Conservation (phyloP, 2,329 filamentous ascomycete species). For the Pseudonectria foliicola region DNA sequence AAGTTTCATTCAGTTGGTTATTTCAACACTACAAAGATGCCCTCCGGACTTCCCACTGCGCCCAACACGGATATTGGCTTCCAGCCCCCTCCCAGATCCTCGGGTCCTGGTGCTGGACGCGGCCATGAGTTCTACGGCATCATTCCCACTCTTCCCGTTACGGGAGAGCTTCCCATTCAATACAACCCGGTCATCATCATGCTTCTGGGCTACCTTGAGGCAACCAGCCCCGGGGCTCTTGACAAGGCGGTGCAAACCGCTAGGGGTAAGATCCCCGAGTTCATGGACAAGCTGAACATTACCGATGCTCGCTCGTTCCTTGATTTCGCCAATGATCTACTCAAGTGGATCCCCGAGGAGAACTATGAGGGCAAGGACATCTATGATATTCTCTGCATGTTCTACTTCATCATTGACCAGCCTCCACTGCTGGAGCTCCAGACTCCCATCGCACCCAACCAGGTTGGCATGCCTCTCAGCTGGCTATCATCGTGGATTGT, state of each 20-base stretch:
- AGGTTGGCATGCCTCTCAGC: slow-evolving; percentile 22
- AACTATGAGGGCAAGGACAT: slow-evolving; percentile 27
- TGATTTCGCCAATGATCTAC: slow-evolving; percentile 21
- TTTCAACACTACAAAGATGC: slow-evolving; percentile 3
- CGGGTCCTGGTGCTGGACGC: neutral
- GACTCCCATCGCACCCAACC: slow-evolving; percentile 22
- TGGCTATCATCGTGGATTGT: slow-evolving; percentile 32
- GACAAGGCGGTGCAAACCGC: slow-evolving; percentile 9
- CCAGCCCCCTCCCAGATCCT: slow-evolving; percentile 10
- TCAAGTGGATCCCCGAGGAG: slow-evolving; percentile 32
- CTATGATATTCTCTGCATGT: slow-evolving; percentile 30
- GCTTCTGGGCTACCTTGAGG: slow-evolving; percentile 13
- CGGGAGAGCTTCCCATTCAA: slow-evolving; percentile 2
- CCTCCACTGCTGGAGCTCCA: slow-evolving; percentile 17
- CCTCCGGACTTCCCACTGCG: slow-evolving; percentile 17
- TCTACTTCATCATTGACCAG: slow-evolving; percentile 35
- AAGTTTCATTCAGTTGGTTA: neutral
- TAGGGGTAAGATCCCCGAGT: slow-evolving; percentile 10
- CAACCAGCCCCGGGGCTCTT: slow-evolving; percentile 4
- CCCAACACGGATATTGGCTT: slow-evolving; percentile 15
- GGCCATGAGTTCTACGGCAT: neutral
- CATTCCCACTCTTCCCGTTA: slow-evolving; percentile 2
- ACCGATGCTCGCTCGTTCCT: slow-evolving; percentile 15
- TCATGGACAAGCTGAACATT: slow-evolving; percentile 18
- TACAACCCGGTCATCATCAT: slow-evolving; percentile 18